These are phyloP conservation scores for Cinchona pubescens DNA, from an alignment of 257 asterid genomes.

Conservation along the genomic window DNA sequence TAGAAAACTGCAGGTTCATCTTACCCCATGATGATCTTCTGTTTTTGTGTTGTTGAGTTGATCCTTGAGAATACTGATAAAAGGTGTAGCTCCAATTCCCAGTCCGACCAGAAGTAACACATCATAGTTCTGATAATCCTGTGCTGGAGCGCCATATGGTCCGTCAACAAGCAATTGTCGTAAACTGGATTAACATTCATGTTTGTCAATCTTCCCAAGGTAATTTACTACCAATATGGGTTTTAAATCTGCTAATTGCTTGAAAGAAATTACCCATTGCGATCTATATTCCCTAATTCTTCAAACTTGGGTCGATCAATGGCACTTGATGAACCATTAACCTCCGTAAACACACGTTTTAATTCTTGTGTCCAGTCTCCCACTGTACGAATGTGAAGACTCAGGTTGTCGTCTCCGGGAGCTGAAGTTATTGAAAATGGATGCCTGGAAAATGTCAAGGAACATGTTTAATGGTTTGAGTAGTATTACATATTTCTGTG, in stretches of 20 bases:
- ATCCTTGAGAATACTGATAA: constrained; percentile 85
- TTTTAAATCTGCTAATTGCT: constrained; percentile 8
- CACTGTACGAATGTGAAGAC: constrained; percentile 82
- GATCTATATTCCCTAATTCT: constrained; percentile 47
- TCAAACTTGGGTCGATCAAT: constrained; percentile 68
- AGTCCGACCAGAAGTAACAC: constrained; percentile 88
- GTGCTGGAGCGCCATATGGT: constrained; percentile 97
- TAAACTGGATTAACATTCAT: constrained; percentile 40
- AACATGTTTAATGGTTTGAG: background rate
- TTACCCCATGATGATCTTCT: constrained; percentile 61
- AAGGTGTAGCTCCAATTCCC: constrained; percentile 95
- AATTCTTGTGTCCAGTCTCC: constrained; percentile 62
- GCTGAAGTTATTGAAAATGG: constrained; percentile 98
- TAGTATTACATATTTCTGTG: background rate
- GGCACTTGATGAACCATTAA: constrained; percentile 41
- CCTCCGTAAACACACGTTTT: constrained; percentile 69
- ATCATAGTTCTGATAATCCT: constrained; percentile 79
- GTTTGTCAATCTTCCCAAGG: constrained; percentile 5
- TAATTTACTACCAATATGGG: background rate
- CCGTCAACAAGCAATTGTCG: constrained; percentile 84
- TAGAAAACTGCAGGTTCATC: background rate
- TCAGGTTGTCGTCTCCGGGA: constrained; percentile 78
- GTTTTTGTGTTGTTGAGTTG: constrained; percentile 63
- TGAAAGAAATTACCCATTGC: constrained; percentile 48
- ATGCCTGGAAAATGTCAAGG: constrained; percentile 54